These are phyloP conservation scores for Calonectria crousiana DNA, from an alignment of 2,329 filamentous ascomycete genomes.

Conservation along the genomic window DNA sequence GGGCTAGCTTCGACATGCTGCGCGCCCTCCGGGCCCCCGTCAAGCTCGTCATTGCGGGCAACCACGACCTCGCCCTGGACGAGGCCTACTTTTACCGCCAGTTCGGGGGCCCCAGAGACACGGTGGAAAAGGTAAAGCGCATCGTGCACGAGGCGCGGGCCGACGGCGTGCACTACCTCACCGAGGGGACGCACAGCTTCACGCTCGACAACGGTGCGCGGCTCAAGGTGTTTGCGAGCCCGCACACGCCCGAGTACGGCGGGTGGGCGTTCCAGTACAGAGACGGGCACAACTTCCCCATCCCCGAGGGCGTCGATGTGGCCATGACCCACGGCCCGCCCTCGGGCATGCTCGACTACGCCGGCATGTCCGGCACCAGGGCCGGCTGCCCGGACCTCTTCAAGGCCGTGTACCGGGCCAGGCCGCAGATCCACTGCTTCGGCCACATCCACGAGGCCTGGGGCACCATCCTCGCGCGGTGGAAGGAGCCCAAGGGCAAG, in stretches of 20 bases:
- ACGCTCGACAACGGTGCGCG: constrained; percentile 61
- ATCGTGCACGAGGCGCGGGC: constrained; percentile 54
- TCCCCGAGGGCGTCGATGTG: constrained; percentile 55
- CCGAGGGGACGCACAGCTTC: constrained; percentile 63
- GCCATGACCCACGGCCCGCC: constrained; percentile 69
- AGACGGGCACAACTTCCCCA: constrained; percentile 53
- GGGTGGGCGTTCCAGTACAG: constrained; percentile 65
- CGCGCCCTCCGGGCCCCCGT: constrained; percentile 58
- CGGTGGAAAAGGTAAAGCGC: constrained; percentile 49
- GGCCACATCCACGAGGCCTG: constrained; percentile 72
- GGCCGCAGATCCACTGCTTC: constrained; percentile 66
- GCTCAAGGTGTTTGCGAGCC: constrained; percentile 65
- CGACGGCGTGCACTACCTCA: constrained; percentile 59
- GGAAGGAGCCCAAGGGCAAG: constrained; percentile 49
- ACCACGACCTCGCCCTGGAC: constrained; percentile 64
- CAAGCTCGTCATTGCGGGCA: constrained; percentile 67
- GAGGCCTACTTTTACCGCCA: constrained; percentile 29
- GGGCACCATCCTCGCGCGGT: constrained; percentile 66
- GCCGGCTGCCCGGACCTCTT: constrained; percentile 61
- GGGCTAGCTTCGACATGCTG: constrained; percentile 56
- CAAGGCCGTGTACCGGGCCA: constrained; percentile 55
- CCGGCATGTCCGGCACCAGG: constrained; percentile 37
- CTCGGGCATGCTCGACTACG: constrained; percentile 61
- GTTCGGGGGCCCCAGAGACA: constrained; percentile 5
- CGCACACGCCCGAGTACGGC: constrained; percentile 61